Evolutionary conservation across 495 filamentous ascomycete species (phyloP).

Genomic region (Lepraria neglecta): DNA sequence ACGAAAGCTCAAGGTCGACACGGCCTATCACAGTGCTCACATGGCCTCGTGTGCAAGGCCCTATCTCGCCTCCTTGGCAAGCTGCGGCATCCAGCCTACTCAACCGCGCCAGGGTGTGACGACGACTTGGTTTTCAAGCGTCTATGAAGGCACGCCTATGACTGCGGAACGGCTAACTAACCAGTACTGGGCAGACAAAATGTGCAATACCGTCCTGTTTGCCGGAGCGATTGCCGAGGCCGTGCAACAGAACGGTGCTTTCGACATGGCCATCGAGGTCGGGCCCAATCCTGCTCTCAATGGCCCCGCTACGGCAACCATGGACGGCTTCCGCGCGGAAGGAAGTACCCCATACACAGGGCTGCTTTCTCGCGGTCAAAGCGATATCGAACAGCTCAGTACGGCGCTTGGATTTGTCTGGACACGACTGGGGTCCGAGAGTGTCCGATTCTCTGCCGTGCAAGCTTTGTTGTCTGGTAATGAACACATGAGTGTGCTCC

Average conservation of each 20-base stretch:
- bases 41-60: conserved; percentile 28
- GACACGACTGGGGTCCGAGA: background rate
- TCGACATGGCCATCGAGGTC: conserved; percentile 45
- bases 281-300: conserved; percentile 52
- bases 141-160: background rate
- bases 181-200: conserved; percentile 51
- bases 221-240: conserved; percentile 38
- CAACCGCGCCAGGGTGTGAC: conserved; percentile 16
- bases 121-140: conserved; percentile 3
- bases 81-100: conserved; percentile 25
- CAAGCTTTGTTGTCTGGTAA: background rate
- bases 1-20: conserved; percentile 40
- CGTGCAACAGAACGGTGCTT: conserved; percentile 31
- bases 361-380: conserved; percentile 34
- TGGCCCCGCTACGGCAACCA: conserved; percentile 41
- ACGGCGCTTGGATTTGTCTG: background rate
- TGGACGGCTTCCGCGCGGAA: conserved; percentile 27
- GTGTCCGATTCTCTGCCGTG: background rate
- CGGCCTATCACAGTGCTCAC: conserved; percentile 34
- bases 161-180: background rate
- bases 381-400: conserved; percentile 27
- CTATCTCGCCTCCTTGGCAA: conserved; percentile 22
- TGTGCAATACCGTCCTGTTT: conserved; percentile 49
- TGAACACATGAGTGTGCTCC: conserved; percentile 1
- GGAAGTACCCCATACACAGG: conserved; percentile 37